Percentiles rank a stretch among this genome's conserved stretches.
Evolutionary conservation across 108 stramenopile species (phyloP).

Genomic region (Conticribra guillardii): DNA sequence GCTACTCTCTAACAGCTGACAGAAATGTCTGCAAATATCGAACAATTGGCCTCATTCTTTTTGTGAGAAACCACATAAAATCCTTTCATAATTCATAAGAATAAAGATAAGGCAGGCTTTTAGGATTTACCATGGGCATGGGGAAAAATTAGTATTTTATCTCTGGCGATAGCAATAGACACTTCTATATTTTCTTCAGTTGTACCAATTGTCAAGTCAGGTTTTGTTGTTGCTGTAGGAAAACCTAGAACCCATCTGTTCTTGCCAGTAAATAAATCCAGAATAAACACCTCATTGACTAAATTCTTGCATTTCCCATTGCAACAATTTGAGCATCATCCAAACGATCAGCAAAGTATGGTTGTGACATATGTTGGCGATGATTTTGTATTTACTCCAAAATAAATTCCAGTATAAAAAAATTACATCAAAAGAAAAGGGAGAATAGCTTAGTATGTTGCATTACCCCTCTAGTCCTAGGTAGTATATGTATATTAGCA

Average conservation of each 20-base stretch:
- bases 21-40: slow-evolving; percentile 30
- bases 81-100: slow-evolving; percentile 35
- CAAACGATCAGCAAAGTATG: slow-evolving; percentile 53
- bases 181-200: background rate
- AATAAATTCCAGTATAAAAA: no score
- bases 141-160: slow-evolving; percentile 22
- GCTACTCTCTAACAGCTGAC: slow-evolving; percentile 54
- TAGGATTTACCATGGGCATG: slow-evolving; percentile 17
- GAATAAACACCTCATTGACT: slow-evolving; percentile 49
- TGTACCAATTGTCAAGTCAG: background rate
- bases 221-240: slow-evolving; percentile 18
- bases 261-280: slow-evolving; percentile 57
- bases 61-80: slow-evolving; percentile 58
- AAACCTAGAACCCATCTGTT: slow-evolving; percentile 58
- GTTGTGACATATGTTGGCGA: no score
- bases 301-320: slow-evolving; percentile 50
- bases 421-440: no score
- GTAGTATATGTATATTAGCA: no score
- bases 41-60: slow-evolving; percentile 26
- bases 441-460: no score
- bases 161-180: slow-evolving; percentile 4
- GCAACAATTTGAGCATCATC: slow-evolving; percentile 52
- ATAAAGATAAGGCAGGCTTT: slow-evolving; percentile 25
- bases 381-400: no score
- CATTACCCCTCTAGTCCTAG: no score